phyloP scores from a whole-genome alignment of 495 filamentous ascomycete genomes.

The Oidiodendron maius region DNA sequence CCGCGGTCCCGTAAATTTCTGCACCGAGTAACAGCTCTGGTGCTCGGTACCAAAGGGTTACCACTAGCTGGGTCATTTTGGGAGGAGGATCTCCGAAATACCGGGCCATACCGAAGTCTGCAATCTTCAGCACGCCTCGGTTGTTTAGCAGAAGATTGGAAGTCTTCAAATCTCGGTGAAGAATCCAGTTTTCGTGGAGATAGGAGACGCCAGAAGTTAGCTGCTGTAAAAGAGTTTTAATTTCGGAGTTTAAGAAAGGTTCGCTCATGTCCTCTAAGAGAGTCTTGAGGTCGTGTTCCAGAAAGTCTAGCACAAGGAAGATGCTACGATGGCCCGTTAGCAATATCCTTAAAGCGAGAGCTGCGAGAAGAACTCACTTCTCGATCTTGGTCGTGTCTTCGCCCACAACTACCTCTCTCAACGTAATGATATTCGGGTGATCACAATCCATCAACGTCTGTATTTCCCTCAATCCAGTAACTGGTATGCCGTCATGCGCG shows the following conservation, averaged over 20 bases:
- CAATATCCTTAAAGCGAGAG: neutral
- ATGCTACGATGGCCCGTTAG: conserved; percentile 46
- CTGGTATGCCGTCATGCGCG: conserved; percentile 78
- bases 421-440: conserved; percentile 71
- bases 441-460: conserved; percentile 44
- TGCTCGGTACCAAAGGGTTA: conserved; percentile 94
- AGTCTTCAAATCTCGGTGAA: conserved; percentile 96
- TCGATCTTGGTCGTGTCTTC: conserved; percentile 57
- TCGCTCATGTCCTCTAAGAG: conserved; percentile 91
- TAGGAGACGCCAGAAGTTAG: conserved; percentile 76
- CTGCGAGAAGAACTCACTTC: conserved; percentile 47
- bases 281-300: conserved; percentile 96
- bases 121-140: conserved; percentile 90
- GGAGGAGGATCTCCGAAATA: conserved; percentile 78
- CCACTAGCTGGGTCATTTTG: conserved; percentile 87
- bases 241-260: conserved; percentile 87
- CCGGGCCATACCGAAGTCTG: conserved; percentile 96
- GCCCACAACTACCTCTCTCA: conserved; percentile 84
- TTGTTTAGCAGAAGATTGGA: conserved; percentile 95
- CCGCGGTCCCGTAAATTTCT: conserved; percentile 63
- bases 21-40: conserved; percentile 87
- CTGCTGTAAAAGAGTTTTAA: conserved; percentile 84
- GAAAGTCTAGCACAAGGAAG: conserved; percentile 95
- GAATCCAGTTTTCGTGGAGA: conserved; percentile 86
- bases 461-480: conserved; percentile 90